phyloP scores from a whole-genome alignment of 176 grass and related monocot species.

The Cocos nucifera region DNA sequence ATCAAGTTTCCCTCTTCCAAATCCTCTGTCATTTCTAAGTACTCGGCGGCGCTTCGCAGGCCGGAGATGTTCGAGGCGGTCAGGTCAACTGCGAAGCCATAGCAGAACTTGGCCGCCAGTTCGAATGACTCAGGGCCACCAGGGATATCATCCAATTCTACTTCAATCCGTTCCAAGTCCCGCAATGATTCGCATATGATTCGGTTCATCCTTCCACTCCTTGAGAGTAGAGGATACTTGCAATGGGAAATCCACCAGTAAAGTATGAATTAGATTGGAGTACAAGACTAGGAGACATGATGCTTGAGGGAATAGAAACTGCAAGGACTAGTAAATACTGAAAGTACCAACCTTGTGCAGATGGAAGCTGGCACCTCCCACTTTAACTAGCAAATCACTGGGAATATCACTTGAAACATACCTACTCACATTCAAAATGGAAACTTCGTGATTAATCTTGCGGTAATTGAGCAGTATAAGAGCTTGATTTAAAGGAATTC shows the following conservation, averaged over 20 bases:
- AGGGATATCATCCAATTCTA: conserved; percentile 56
- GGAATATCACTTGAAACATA: conserved; percentile 88
- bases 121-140: conserved; percentile 66
- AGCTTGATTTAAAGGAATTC: too few relatives aligned
- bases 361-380: conserved; percentile 75
- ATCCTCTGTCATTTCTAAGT: conserved; percentile 98
- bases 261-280: too few relatives aligned
- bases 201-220: conserved; percentile 80
- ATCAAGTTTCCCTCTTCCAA: conserved; percentile 97
- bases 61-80: conserved; percentile 84
- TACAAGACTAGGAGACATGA: too few relatives aligned
- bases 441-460: neutral
- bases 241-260: neutral
- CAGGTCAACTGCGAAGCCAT: conserved; percentile 90
- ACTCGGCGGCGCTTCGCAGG: conserved; percentile 81
- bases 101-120: conserved; percentile 89
- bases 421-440: conserved; percentile 30
- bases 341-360: conserved; percentile 68
- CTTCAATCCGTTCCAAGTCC: conserved; percentile 29
- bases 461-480: too few relatives aligned
- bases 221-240: conserved; percentile 85
- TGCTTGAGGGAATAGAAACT: too few relatives aligned
- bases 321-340: too few relatives aligned
- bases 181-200: conserved; percentile 49
- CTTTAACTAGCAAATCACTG: conserved; percentile 78